A percentile compares a stretch with the other conserved stretches of the same genome.
Conservation (phyloP, 2,329 filamentous ascomycete genomes). For the Colletotrichum sp. region DNA sequence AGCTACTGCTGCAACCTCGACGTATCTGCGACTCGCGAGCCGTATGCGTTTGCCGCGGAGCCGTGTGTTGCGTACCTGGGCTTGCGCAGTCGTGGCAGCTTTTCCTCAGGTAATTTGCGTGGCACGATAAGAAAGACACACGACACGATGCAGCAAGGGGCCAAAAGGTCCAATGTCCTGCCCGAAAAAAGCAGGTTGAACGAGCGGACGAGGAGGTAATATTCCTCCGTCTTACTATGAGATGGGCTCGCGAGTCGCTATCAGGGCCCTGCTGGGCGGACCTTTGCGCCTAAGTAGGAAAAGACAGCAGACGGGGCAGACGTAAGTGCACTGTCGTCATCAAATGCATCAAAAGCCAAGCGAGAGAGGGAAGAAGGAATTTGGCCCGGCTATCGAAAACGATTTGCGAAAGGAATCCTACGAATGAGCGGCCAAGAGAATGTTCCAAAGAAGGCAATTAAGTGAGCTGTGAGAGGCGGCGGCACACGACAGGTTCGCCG, state of each 20-base stretch:
- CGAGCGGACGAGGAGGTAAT: background rate
- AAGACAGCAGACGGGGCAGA: background rate
- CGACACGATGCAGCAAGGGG: background rate
- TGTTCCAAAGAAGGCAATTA: background rate
- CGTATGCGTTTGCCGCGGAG: background rate
- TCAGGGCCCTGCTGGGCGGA: background rate
- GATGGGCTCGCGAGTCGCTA: background rate
- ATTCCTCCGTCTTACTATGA: background rate
- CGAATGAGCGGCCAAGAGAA: background rate
- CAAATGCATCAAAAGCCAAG: background rate
- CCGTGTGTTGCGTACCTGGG: background rate
- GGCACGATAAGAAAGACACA: background rate
- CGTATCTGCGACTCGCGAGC: background rate
- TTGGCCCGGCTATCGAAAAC: background rate
- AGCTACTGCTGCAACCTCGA: background rate
- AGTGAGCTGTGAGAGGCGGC: background rate
- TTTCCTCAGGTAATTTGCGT: background rate
- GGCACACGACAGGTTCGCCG: background rate
- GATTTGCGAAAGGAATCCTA: background rate
- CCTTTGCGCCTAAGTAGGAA: background rate
- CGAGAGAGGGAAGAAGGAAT: background rate
- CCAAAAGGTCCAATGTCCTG: background rate
- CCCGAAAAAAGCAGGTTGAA: background rate
- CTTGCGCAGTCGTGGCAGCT: background rate
- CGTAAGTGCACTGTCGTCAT: background rate